These are phyloP conservation scores for Caloboletus firmus DNA, from an alignment of 1,284 basidiomycete genomes.

Conservation along the genomic window DNA sequence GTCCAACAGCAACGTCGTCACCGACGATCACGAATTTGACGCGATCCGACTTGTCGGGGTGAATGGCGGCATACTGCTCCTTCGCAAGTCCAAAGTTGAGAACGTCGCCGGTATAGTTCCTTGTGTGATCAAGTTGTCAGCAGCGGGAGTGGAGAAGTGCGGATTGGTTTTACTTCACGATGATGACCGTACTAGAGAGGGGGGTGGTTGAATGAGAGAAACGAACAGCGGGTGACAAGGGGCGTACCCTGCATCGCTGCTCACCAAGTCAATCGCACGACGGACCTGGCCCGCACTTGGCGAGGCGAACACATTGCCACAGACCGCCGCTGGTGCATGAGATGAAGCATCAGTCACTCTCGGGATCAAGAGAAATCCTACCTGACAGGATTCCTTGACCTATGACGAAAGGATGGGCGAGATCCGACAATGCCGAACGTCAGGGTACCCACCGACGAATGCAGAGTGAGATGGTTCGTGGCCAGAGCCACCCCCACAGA, in stretches of 20 bases:
- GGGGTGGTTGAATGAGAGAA: constrained; percentile 5
- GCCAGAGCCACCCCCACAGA: constrained; percentile 89
- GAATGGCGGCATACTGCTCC: constrained; percentile 76
- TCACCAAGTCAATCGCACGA: constrained; percentile 75
- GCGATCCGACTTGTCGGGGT: constrained; percentile 64
- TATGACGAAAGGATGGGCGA: constrained; percentile 21
- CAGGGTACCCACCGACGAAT: constrained; percentile 60
- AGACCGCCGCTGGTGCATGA: constrained; percentile 67
- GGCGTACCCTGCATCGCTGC: constrained; percentile 74
- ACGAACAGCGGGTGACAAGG: background rate
- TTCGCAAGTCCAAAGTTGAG: constrained; percentile 92
- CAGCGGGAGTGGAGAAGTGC: background rate
- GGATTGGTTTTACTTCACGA: constrained; percentile 69
- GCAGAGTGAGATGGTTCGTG: constrained; percentile 89
- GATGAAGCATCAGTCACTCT: background rate
- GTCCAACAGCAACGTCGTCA: constrained; percentile 89
- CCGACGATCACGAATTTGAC: constrained; percentile 86
- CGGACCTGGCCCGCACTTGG: constrained; percentile 84
- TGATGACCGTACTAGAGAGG: constrained; percentile 69
- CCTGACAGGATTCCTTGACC: constrained; percentile 80
- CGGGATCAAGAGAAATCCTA: constrained; percentile 28
- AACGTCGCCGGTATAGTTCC: constrained; percentile 88
- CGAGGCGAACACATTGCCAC: constrained; percentile 86
- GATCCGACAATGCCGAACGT: background rate
- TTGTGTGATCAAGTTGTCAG: constrained; percentile 30